Evolutionary conservation across 164 flowering plant genomes (phyloP).

Genomic region (Vitis rotundifolia): DNA sequence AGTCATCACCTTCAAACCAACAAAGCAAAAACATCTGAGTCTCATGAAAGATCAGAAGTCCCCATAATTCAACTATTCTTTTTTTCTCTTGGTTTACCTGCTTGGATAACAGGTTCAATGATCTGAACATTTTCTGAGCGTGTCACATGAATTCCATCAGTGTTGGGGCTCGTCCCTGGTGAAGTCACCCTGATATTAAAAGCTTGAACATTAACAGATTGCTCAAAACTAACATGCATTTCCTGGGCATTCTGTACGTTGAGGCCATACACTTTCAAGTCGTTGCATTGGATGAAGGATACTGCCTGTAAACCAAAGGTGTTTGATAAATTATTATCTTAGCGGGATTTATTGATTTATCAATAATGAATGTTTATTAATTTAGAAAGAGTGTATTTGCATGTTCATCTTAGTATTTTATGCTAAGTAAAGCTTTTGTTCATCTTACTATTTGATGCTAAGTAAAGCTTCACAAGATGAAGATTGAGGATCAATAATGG

Average conservation of each 20-base stretch:
- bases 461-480: background rate
- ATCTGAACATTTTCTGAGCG: slow-evolving; percentile 45
- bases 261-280: slow-evolving; percentile 45
- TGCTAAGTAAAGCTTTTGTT: no score
- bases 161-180: slow-evolving; percentile 73
- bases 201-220: slow-evolving; percentile 49
- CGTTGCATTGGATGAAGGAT: slow-evolving; percentile 54
- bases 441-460: no score
- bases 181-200: slow-evolving; percentile 38
- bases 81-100: slow-evolving; percentile 43
- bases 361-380: no score
- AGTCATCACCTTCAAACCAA: slow-evolving; percentile 55
- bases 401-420: no score
- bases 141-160: slow-evolving; percentile 81
- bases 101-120: slow-evolving; percentile 35
- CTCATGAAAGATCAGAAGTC: background rate
- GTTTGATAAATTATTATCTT: background rate
- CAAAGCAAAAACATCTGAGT: background rate
- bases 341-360: no score
- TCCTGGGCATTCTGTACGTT: slow-evolving; percentile 60
- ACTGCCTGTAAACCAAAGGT: no score
- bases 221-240: slow-evolving; percentile 64
- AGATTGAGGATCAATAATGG: background rate
- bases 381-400: no score
- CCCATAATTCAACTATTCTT: background rate